Percentiles rank a stretch among this genome's conserved stretches.
phyloP scores from a whole-genome alignment of 116 monocot genomes.

The Phalaenopsis hybrid region DNA sequence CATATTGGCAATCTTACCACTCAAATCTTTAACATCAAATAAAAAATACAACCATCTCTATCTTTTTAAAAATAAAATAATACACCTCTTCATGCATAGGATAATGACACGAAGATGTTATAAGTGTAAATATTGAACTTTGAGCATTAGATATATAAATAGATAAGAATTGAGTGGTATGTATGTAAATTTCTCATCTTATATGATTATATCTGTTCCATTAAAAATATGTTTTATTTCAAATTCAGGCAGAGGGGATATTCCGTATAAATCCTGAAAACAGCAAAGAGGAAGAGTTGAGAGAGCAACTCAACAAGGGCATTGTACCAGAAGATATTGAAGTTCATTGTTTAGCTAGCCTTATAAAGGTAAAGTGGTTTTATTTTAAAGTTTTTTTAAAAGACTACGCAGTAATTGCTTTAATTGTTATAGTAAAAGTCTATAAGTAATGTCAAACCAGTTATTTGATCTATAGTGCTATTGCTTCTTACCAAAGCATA shows the following conservation, averaged over 20 bases:
- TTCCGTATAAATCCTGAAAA: slow-evolving; percentile 97
- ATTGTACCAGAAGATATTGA: slow-evolving; percentile 91
- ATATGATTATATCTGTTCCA: too few species aligned
- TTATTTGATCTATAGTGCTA: neutral
- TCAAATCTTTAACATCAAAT: too few species aligned
- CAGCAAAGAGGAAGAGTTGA: slow-evolving; percentile 75
- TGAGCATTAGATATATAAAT: too few species aligned
- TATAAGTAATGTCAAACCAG: neutral
- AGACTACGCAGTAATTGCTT: neutral
- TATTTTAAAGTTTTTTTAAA: neutral
- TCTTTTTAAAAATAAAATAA: too few species aligned
- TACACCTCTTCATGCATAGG: too few species aligned
- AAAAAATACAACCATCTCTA: too few species aligned
- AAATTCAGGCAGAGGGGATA: slow-evolving; percentile 84
- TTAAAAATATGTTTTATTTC: neutral
- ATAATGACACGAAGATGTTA: too few species aligned
- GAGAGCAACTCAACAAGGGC: slow-evolving; percentile 89
- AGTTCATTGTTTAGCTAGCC: slow-evolving; percentile 88
- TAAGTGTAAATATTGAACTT: too few species aligned
- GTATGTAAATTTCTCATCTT: too few species aligned
- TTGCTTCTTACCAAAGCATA: neutral
- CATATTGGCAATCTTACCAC: too few species aligned
- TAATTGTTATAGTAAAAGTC: too few species aligned
- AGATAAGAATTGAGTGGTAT: too few species aligned
- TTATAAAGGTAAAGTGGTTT: slow-evolving; percentile 66